Conservation (phyloP, 805 yeast species). For the Helenozyma rhizophorensis region DNA sequence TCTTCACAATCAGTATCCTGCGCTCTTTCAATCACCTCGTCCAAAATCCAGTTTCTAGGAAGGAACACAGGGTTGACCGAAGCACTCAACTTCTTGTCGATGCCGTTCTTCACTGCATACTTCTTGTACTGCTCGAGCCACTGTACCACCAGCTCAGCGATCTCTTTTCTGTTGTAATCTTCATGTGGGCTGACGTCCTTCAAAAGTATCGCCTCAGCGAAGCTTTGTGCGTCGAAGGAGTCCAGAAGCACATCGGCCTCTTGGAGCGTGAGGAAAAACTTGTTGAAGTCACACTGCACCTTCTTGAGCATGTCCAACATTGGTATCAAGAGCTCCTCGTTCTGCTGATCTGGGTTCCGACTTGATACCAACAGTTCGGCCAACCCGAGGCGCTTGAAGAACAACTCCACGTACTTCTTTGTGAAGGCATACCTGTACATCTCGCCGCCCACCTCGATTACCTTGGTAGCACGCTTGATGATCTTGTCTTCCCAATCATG, state of each 20-base stretch:
- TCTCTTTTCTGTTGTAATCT: constrained; percentile 30
- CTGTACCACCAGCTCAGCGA: constrained; percentile 33
- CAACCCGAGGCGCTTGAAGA: constrained; percentile 71
- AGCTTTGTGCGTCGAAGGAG: constrained; percentile 8
- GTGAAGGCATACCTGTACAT: constrained; percentile 63
- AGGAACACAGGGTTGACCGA: constrained; percentile 70
- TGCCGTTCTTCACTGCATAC: constrained; percentile 33
- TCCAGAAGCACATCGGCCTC: constrained; percentile 28
- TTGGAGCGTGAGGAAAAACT: constrained; percentile 68
- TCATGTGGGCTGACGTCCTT: constrained; percentile 15
- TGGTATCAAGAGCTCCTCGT: constrained; percentile 49
- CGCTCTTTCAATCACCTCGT: constrained; percentile 66
- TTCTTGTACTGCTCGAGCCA: constrained; percentile 54
- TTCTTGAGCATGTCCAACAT: constrained; percentile 56
- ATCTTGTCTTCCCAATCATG: constrained; percentile 41
- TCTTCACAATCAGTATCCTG: constrained; percentile 49
- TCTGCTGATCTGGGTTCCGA: constrained; percentile 32
- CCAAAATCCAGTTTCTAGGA: constrained; percentile 82
- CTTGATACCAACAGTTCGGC: constrained; percentile 29
- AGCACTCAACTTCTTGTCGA: constrained; percentile 40
- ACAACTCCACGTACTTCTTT: constrained; percentile 48
- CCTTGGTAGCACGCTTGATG: constrained; percentile 55
- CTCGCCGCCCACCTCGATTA: constrained; percentile 62
- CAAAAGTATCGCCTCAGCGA: constrained; percentile 19
- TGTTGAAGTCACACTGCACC: constrained; percentile 73